These are phyloP conservation scores for Effrenium voratum DNA, from an alignment of 73 alveolate species.

Conservation along the genomic window DNA sequence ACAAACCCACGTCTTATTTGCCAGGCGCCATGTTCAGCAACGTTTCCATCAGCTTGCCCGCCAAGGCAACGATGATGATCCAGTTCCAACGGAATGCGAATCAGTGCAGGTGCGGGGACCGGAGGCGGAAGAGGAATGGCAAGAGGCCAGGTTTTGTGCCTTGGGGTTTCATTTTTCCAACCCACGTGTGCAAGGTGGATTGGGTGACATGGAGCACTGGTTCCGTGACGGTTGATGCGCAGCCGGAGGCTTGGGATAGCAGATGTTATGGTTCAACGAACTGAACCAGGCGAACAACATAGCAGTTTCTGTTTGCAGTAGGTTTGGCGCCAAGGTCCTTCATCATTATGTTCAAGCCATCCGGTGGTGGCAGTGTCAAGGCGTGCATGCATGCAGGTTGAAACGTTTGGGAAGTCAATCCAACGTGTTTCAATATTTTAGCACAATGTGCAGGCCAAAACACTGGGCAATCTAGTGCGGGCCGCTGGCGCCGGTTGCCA, in stretches of 20 bases:
- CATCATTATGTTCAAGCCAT: conserved; percentile 56
- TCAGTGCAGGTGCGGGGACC: conserved; percentile 79
- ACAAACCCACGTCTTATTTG: too few species aligned
- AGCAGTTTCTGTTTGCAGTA: neutral
- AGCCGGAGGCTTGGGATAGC: neutral
- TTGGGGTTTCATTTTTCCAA: neutral
- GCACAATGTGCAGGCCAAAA: conserved; percentile 48
- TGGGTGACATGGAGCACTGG: conserved; percentile 93
- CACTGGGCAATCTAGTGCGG: conserved; percentile 39
- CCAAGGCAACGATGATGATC: conserved; percentile 27
- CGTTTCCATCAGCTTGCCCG: conserved; percentile 93
- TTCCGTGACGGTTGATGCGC: conserved; percentile 52
- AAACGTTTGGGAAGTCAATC: neutral
- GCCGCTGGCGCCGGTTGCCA: conserved; percentile 24
- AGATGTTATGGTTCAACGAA: neutral
- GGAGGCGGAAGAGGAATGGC: conserved; percentile 87
- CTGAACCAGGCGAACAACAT: too few species aligned
- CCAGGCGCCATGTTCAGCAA: conserved; percentile 60
- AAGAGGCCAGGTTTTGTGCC: conserved; percentile 18
- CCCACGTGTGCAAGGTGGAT: conserved; percentile 16
- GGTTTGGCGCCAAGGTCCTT: conserved; percentile 32
- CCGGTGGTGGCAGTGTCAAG: conserved; percentile 88
- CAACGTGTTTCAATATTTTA: too few species aligned
- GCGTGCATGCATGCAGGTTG: neutral
- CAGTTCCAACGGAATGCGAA: neutral